Percentiles rank a stretch among this genome's conserved stretches.
Conservation (phyloP, 169 alveolate species). For the Besnoitia besnoiti region DNA sequence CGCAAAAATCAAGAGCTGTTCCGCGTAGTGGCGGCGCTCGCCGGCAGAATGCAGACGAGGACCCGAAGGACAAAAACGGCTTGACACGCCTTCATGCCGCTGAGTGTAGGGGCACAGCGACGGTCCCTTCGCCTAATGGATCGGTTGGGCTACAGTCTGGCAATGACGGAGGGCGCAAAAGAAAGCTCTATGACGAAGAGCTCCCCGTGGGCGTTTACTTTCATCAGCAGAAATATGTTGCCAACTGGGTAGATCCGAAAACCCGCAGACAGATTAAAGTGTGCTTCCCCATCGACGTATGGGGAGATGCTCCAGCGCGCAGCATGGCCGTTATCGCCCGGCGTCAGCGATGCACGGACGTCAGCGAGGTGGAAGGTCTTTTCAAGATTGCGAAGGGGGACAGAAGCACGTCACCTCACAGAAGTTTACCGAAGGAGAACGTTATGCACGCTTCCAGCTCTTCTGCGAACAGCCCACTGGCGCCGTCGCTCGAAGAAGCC, state of each 20-base stretch:
- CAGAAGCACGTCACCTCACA: not conserved
- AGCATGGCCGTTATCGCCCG: not conserved
- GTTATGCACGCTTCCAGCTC: not conserved
- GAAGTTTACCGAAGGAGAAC: not conserved
- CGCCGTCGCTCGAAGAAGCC: not conserved
- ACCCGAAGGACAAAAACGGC: not conserved
- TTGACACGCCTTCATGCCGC: not conserved
- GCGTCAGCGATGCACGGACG: not conserved
- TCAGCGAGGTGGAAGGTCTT: not conserved
- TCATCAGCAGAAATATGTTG: not conserved
- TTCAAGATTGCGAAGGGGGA: not conserved
- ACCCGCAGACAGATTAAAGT: not conserved
- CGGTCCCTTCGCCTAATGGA: not conserved
- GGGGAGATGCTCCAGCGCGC: not conserved
- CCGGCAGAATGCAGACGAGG: not conserved
- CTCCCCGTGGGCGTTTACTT: not conserved
- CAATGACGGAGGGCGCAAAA: not conserved
- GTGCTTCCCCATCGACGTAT: not conserved
- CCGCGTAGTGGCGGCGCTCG: not conserved
- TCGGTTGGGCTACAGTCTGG: not conserved
- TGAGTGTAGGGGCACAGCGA: not conserved
- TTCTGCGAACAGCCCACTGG: not conserved
- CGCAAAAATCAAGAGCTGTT: not conserved
- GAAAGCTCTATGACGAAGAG: not conserved
- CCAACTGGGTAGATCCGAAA: not conserved